Evolutionary conservation across 2,329 filamentous ascomycete genomes (phyloP), one percentile per base, ranked within the genome.

Genomic region (Nothomitra cinnamomea): DNA sequence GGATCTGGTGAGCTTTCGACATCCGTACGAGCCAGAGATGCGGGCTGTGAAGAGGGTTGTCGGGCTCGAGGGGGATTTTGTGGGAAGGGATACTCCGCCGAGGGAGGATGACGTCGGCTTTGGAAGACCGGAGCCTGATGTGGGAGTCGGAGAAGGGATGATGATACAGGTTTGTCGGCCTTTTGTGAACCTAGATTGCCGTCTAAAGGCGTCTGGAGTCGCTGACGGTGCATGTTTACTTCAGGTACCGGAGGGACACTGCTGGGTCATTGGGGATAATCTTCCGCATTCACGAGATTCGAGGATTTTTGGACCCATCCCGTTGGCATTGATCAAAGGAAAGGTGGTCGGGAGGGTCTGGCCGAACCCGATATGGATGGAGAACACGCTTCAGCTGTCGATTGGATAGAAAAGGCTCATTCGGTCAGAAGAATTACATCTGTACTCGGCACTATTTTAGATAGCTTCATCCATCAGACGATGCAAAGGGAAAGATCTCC

Each of bases 181-280:
- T 15, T 3, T 4, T 32, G n/a, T n/a, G n/a, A n/a, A n/a, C n/a
- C n/a, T 51, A 19, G 12, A 2, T 19, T 12, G 40, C 49, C 17
- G 5, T 21, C n/a, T n/a, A 2, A n/a, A 21, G 22, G 25, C 41
- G n/a, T 12, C 2, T 2, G 3, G n/a, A n/a, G n/a, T n/a, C n/a
- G 17, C 15, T 52, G 28, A 25, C 5, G 42, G 52, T 53, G 42
- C 21, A 19, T 57, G 35, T 10, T 57, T 54, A 28, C n/a, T 54
- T 50, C 62, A 94, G 85, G 80, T 98, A 15, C 92, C 92, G 0
- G 74, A 85, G 63, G 92, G 92, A 1, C 92, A 98, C 71, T 94
- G 88, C 62, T 96, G 87, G 79, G 72, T 95, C 5, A 78, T 81
- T 2, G 92, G 92, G 2, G 92, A 98, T 67, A 96, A 96, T 66